Percentiles rank a stretch among this genome's conserved stretches.
These are phyloP conservation scores for Chenopodium formosanum DNA, from an alignment of 148 eudicot species.

Conservation along the genomic window DNA sequence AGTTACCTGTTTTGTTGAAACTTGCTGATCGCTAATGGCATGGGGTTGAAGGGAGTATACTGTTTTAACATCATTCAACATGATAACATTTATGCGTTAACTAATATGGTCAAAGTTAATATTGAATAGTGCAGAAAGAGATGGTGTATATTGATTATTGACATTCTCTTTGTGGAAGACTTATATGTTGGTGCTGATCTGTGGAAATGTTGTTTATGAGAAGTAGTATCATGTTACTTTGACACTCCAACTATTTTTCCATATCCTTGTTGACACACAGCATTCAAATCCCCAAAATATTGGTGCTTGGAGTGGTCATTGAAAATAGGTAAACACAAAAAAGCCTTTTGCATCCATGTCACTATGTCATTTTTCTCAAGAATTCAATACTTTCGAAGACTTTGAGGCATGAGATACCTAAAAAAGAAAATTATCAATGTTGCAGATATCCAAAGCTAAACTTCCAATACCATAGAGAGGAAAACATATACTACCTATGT, in stretches of 20 bases:
- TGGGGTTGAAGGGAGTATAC: neutral
- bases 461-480: too few species aligned
- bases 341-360: neutral
- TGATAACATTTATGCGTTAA: too few species aligned
- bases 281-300: neutral
- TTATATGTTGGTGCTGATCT: neutral
- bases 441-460: too few species aligned
- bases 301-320: neutral
- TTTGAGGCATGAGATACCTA: neutral
- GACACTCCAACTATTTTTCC: neutral
- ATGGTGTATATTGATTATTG: too few species aligned
- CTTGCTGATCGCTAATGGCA: neutral
- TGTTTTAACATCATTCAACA: neutral
- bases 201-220: neutral
- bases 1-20: neutral
- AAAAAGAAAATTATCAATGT: neutral
- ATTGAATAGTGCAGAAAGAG: too few species aligned
- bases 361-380: neutral
- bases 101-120: too few species aligned
- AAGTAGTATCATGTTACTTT: neutral
- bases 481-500: too few species aligned
- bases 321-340: neutral
- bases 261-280: neutral
- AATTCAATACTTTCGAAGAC: neutral
- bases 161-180: too few species aligned